phyloP scores from a whole-genome alignment of 2,329 filamentous ascomycete species.

The Xylaria sp. region DNA sequence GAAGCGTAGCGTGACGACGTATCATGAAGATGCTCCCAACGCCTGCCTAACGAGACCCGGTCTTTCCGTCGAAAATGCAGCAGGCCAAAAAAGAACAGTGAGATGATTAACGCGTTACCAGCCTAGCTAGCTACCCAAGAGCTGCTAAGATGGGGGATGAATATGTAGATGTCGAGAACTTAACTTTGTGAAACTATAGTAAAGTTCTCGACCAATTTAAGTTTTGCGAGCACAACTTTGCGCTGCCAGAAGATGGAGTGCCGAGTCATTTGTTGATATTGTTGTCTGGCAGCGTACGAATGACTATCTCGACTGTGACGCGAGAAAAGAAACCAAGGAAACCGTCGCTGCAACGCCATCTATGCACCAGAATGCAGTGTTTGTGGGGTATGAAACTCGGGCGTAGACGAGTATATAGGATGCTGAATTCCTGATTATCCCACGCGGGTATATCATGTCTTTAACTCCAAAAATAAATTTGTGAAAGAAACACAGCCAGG shows the following conservation, averaged over 20 bases:
- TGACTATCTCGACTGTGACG: conserved; percentile 2
- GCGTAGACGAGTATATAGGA: conserved; percentile 25
- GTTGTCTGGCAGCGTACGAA: background rate
- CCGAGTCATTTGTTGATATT: conserved; percentile 9
- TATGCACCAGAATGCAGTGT: conserved; percentile 36
- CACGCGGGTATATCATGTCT: conserved; percentile 34
- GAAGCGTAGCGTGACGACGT: conserved; percentile 6
- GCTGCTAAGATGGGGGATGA: background rate
- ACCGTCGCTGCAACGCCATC: conserved; percentile 35
- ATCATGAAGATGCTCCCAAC: conserved; percentile 24
- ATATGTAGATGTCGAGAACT: background rate
- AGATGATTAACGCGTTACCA: conserved; percentile 14
- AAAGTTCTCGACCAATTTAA: background rate
- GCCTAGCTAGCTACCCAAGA: conserved; percentile 5
- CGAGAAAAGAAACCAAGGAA: conserved; percentile 22
- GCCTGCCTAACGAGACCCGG: conserved; percentile 19
- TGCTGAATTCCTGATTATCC: conserved; percentile 29
- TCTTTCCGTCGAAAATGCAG: conserved; percentile 35
- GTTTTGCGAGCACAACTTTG: background rate
- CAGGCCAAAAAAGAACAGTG: conserved; percentile 19
- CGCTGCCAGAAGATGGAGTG: background rate
- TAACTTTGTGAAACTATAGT: background rate
- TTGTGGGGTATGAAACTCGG: conserved; percentile 34
- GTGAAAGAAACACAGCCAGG: conserved; percentile 24
- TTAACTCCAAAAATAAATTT: conserved; percentile 26